These are phyloP conservation scores for Cyclanthera cordifolia DNA, from an alignment of 306 rosid species.

Conservation along the genomic window DNA sequence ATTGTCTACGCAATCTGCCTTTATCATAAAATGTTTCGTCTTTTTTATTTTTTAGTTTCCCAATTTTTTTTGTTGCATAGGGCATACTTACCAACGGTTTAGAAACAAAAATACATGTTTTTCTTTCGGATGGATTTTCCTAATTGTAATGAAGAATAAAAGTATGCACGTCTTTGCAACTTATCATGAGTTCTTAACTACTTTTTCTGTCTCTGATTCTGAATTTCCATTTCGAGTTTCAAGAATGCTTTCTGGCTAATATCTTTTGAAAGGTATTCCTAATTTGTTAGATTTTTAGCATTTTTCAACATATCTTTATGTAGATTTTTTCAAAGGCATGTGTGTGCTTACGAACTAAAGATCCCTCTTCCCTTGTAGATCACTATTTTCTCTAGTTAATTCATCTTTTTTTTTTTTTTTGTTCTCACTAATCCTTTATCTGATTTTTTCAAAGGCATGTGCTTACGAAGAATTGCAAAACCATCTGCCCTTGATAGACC, in stretches of 20 bases:
- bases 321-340: constrained; percentile 47
- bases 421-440: constrained; percentile 22
- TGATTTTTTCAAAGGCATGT: constrained; percentile 61
- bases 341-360: constrained; percentile 54
- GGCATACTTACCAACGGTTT: not conserved
- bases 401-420: not conserved
- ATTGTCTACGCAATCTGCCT: not conserved
- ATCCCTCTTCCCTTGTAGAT: constrained; percentile 50
- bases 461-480: constrained; percentile 66
- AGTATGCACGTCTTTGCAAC: not conserved
- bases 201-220: not conserved
- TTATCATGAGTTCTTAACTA: constrained; percentile 3
- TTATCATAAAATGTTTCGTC: not conserved
- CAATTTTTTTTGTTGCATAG: too few species aligned
- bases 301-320: constrained; percentile 16
- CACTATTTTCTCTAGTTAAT: constrained; percentile 32
- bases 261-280: constrained; percentile 7
- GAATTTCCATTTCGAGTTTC: not conserved
- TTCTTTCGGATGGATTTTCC: not conserved
- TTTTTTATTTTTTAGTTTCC: not conserved
- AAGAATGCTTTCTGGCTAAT: not conserved
- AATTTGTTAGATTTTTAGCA: constrained; percentile 33
- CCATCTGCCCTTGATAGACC: constrained; percentile 63
- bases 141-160: not conserved
- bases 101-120: not conserved